Evolutionary conservation across 768 basidiomycete genomes (phyloP), one percentile per base, ranked within the genome.

Genomic region (Neoboletus subvelutipes): DNA sequence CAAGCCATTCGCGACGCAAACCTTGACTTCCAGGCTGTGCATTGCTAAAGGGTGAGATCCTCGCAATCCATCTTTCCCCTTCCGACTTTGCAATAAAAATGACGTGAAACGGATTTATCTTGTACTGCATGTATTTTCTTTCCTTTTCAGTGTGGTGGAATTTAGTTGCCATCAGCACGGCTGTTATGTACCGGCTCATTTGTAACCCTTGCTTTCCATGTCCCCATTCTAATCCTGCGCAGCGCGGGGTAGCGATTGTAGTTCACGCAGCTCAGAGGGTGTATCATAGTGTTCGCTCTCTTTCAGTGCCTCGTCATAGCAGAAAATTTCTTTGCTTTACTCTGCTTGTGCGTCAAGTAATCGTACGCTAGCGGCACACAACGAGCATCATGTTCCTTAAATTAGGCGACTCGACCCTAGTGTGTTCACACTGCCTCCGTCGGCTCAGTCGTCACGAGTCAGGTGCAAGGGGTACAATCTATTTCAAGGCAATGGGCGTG

Each of bases 1-100:
- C 86, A 90, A 63, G 88, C 80, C 8, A 66, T 76, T 12, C 72
- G 72, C 22, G 77, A 67, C 8, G 83, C 82, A 4, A 71, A 61
- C 39, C 58, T 54, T 6, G 74, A 81, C 62, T 78, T 78, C 54
- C 63, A 59, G 28, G 33, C 57, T 36, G 60, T 51, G 15, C 77
- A 73, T 58, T 77, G 75, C 34, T 73, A 50, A 73, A 40, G 31
- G 3, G 15, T 9, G 18, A 22, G n/a, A 42, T 45, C n/a, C 40
- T 49, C 28, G 18, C 33, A 1, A 3, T 50, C 22, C 34, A 12
- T 12, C 29, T 33, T 43, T 37, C 20, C 11, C 29, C 26, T 43
- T 37, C 20, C 11, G 24, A 10, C 41, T 45, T 58, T 11, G 18
- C 12, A 29, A 37, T 40, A 40, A 20, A 2, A 26, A n/a, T 4